phyloP scores from a whole-genome alignment of 2,329 filamentous ascomycete genomes.

The Xylariaceae sp. region DNA sequence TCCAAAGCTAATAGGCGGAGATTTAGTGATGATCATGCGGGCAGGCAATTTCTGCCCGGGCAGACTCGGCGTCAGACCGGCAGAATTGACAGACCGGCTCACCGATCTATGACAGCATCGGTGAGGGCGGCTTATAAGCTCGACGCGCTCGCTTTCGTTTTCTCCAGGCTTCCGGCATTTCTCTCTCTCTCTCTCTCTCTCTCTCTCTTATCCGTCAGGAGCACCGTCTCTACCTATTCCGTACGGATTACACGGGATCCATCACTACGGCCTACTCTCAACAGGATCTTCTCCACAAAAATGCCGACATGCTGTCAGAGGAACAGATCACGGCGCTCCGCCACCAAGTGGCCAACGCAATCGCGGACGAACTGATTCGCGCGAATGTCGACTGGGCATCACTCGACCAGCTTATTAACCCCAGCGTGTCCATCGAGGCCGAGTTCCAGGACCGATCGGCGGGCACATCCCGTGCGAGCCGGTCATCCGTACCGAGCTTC shows the following conservation, averaged over 20 bases:
- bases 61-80: not conserved
- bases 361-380: constrained; percentile 17
- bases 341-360: constrained; percentile 15
- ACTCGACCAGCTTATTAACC: constrained; percentile 13
- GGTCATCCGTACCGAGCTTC: constrained; percentile 7
- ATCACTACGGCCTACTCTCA: not conserved
- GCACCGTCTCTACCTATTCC: too few species aligned
- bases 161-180: too few species aligned
- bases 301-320: constrained; percentile 15
- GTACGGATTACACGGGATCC: not conserved
- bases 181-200: too few species aligned
- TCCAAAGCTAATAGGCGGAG: not conserved
- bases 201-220: too few species aligned
- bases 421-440: constrained; percentile 18
- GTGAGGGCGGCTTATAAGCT: not conserved
- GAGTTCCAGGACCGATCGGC: constrained; percentile 15
- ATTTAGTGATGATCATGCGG: not conserved
- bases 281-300: not conserved
- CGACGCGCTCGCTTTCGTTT: too few species aligned
- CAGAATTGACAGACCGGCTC: not conserved
- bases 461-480: not conserved
- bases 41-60: not conserved
- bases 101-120: not conserved
- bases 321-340: constrained; percentile 14
- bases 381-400: constrained; percentile 20